phyloP scores from a whole-genome alignment of 2,329 filamentous ascomycete genomes.

The Fusarium metavorans region DNA sequence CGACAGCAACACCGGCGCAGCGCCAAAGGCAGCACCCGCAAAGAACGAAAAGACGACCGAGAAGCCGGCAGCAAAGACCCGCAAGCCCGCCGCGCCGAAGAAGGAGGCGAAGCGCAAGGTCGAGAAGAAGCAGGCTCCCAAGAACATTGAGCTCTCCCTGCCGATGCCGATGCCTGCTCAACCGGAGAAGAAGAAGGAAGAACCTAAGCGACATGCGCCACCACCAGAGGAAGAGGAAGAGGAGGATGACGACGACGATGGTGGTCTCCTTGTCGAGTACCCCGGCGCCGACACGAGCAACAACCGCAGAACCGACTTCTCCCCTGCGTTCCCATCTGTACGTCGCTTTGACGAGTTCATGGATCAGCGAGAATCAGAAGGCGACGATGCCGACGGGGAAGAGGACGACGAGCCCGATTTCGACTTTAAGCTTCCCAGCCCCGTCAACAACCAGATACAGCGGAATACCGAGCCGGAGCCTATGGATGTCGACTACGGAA shows the following conservation, averaged over 20 bases:
- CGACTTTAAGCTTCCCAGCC: conserved; percentile 66
- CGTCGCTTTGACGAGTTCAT: conserved; percentile 67
- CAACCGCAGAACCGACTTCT: conserved; percentile 57
- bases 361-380: conserved; percentile 59
- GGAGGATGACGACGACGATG: conserved; percentile 68
- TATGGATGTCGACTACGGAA: conserved; percentile 49
- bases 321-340: conserved; percentile 60
- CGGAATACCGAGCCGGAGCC: conserved; percentile 42
- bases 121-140: conserved; percentile 52
- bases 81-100: conserved; percentile 42
- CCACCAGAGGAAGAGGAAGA: conserved; percentile 63
- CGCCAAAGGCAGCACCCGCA: conserved; percentile 25
- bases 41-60: conserved; percentile 24
- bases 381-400: conserved; percentile 61
- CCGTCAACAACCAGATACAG: conserved; percentile 57
- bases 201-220: conserved; percentile 46
- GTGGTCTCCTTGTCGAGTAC: conserved; percentile 70
- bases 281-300: conserved; percentile 61
- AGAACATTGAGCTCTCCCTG: conserved; percentile 51
- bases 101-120: conserved; percentile 49
- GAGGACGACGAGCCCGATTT: conserved; percentile 61
- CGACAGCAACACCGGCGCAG: conserved; percentile 45
- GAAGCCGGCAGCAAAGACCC: conserved; percentile 43
- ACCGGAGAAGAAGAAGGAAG: conserved; percentile 31
- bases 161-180: conserved; percentile 47